A percentile compares a stretch with the other conserved stretches of the same genome.
Conservation (phyloP, 2,329 filamentous ascomycete species). For the Ophiostoma sp. region DNA sequence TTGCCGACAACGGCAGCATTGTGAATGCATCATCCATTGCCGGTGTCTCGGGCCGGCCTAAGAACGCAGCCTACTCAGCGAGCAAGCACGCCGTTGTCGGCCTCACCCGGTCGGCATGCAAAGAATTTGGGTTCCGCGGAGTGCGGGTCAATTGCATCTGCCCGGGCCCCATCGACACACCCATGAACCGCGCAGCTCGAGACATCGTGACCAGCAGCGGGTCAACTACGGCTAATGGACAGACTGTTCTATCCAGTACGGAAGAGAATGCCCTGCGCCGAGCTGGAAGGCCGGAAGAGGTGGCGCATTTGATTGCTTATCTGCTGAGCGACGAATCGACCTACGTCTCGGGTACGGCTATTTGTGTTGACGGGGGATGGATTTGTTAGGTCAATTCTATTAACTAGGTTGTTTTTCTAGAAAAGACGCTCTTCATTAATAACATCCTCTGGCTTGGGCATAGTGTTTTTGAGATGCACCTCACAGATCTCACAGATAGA, state of each 20-base stretch:
- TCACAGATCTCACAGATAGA: neutral
- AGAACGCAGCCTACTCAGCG: constrained; percentile 27
- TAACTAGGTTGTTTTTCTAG: neutral
- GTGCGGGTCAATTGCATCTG: constrained; percentile 25
- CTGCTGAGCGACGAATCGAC: neutral
- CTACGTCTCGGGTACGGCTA: neutral
- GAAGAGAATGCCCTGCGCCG: neutral
- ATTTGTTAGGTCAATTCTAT: neutral
- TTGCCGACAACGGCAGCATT: constrained; percentile 37
- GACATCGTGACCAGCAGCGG: constrained; percentile 19
- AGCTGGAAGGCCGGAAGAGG: neutral
- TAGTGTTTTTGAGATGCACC: neutral
- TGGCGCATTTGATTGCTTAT: constrained; percentile 2
- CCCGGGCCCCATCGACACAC: constrained; percentile 23
- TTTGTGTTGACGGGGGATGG: neutral
- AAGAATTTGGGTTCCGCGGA: constrained; percentile 23
- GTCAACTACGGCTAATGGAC: neutral
- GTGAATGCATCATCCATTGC: constrained; percentile 41
- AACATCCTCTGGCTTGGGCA: neutral
- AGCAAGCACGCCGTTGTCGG: constrained; percentile 26
- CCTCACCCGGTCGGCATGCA: constrained; percentile 23
- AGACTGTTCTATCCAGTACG: neutral
- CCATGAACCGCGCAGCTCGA: constrained; percentile 20
- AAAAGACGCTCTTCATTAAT: neutral
- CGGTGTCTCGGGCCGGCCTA: constrained; percentile 34